A percentile compares a stretch with the other conserved stretches of the same genome.
These are phyloP conservation scores for Phialophora expanda DNA, from an alignment of 2,329 filamentous ascomycete species.

Conservation along the genomic window DNA sequence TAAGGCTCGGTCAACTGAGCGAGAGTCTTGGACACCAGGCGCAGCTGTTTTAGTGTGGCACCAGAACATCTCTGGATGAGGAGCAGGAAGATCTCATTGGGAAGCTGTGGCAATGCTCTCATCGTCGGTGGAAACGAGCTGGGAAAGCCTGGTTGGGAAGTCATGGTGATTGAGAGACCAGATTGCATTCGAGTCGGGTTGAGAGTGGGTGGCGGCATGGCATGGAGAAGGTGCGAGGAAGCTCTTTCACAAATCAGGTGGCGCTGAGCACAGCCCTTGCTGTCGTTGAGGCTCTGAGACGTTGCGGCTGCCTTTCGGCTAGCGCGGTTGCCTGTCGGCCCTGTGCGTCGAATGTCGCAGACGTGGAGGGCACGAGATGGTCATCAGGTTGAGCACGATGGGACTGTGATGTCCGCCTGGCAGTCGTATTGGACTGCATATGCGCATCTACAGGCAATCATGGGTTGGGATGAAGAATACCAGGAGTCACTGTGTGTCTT, in stretches of 20 bases:
- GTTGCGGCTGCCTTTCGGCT: conserved; percentile 17
- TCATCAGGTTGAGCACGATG: background rate
- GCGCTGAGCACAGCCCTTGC: conserved; percentile 16
- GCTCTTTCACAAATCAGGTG: conserved; percentile 3
- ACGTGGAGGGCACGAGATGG: background rate
- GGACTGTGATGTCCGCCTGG: background rate
- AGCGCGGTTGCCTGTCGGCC: conserved; percentile 28
- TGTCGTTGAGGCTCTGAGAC: conserved; percentile 17
- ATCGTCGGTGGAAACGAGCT: background rate
- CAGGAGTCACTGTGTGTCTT: background rate
- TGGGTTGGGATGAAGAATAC: background rate
- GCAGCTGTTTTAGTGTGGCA: conserved; percentile 33
- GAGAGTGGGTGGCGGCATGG: background rate
- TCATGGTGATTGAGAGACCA: conserved; percentile 10
- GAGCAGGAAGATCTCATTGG: conserved; percentile 34
- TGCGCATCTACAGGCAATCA: background rate
- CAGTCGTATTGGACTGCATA: background rate
- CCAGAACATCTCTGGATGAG: conserved; percentile 32
- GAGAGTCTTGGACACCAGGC: conserved; percentile 31
- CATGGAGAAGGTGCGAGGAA: conserved; percentile 2
- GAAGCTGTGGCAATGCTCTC: conserved; percentile 25
- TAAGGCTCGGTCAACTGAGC: conserved; percentile 31
- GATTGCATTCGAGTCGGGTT: background rate
- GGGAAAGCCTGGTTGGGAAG: background rate
- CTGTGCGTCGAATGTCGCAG: conserved; percentile 13